These are phyloP conservation scores for Ustilago loliicola DNA, from an alignment of 1,284 basidiomycete genomes.

Conservation along the genomic window DNA sequence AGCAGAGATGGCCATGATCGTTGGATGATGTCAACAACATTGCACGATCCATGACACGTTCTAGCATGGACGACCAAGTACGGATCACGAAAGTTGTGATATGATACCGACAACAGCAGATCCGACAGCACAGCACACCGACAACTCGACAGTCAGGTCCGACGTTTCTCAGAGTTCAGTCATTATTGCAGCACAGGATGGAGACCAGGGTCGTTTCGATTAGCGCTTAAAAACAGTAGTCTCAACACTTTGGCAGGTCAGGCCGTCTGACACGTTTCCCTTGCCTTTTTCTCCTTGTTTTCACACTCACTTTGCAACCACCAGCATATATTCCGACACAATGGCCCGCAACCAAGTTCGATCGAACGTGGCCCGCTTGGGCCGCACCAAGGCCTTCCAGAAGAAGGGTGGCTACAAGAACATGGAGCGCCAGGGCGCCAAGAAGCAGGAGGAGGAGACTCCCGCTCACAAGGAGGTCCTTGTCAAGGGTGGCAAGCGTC, in stretches of 20 bases:
- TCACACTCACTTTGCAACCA: constrained; percentile 1
- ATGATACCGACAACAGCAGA: too few species aligned
- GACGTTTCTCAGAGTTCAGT: background rate
- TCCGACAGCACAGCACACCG: too few species aligned
- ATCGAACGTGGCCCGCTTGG: constrained; percentile 85
- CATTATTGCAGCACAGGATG: background rate
- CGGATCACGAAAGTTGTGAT: too few species aligned
- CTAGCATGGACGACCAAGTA: too few species aligned
- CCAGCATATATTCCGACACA: constrained; percentile 67
- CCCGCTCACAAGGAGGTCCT: constrained; percentile 80
- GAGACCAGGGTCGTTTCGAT: background rate
- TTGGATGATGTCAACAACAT: too few species aligned
- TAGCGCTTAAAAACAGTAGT: background rate
- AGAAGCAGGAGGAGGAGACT: constrained; percentile 75
- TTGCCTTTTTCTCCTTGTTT: background rate
- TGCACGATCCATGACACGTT: too few species aligned
- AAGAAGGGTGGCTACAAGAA: constrained; percentile 83
- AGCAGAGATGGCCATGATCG: too few species aligned
- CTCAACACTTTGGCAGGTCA: background rate
- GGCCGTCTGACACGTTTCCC: constrained; percentile 24
- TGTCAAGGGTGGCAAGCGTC: constrained; percentile 87
- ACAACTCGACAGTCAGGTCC: too few species aligned
- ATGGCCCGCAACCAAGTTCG: constrained; percentile 87
- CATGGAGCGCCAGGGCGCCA: constrained; percentile 78
- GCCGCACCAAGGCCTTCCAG: constrained; percentile 75